Percentiles rank a stretch among this genome's conserved stretches.
These are phyloP conservation scores for Zarea fungicola DNA, from an alignment of 2,329 filamentous ascomycete species.

Conservation along the genomic window DNA sequence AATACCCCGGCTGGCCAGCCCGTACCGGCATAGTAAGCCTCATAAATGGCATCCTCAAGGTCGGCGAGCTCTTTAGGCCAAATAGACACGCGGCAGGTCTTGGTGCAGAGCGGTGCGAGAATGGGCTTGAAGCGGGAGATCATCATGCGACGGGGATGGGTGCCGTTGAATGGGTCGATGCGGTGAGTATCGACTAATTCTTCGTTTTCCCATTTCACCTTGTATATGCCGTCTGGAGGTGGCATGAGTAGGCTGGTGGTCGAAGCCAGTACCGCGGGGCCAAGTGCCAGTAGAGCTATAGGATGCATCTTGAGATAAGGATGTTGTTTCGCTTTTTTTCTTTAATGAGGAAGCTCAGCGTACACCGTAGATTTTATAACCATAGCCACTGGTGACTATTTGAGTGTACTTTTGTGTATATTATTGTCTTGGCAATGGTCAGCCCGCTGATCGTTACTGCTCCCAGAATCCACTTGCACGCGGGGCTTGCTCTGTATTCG, in stretches of 20 bases:
- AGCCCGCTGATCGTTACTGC: too few relatives aligned
- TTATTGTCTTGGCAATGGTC: too few relatives aligned
- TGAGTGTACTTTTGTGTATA: too few relatives aligned
- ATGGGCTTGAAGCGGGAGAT: constrained; percentile 21
- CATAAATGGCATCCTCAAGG: constrained; percentile 19
- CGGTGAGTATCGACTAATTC: constrained; percentile 32
- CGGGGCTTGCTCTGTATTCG: too few relatives aligned
- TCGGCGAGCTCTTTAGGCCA: constrained; percentile 18
- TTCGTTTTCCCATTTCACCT: constrained; percentile 14
- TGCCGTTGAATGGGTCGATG: constrained; percentile 22
- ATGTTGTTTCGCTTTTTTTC: too few relatives aligned
- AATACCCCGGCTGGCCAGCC: constrained; percentile 19
- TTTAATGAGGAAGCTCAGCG: too few relatives aligned
- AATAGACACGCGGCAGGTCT: constrained; percentile 19
- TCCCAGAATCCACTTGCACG: too few relatives aligned
- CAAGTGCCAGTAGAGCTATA: too few relatives aligned
- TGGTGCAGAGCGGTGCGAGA: constrained; percentile 13
- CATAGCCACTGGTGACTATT: too few relatives aligned
- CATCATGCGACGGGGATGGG: constrained; percentile 20
- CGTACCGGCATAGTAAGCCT: constrained; percentile 11
- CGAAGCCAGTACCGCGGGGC: too few relatives aligned
- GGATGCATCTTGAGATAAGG: too few relatives aligned
- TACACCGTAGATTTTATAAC: too few relatives aligned
- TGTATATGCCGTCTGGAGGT: constrained; percentile 9
- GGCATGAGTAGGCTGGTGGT: constrained; percentile 2